A percentile compares a stretch with the other conserved stretches of the same genome.
phyloP scores from a whole-genome alignment of 2,329 filamentous ascomycete genomes.

The Aspergillus udagawae region DNA sequence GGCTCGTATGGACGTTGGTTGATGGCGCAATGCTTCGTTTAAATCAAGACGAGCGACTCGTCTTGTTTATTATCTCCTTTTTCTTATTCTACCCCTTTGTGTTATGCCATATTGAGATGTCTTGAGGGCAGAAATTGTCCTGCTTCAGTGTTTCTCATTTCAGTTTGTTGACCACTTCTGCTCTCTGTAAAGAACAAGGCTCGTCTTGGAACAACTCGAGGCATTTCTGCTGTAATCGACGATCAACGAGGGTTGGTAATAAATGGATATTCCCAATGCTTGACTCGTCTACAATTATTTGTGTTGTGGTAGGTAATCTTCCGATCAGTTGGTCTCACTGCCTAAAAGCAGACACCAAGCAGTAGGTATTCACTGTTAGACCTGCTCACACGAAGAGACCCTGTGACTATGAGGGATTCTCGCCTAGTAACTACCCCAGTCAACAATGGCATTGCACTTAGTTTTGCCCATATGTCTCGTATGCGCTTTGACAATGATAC shows the following conservation, averaged over 20 bases:
- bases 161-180: background rate
- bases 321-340: background rate
- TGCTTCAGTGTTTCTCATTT: background rate
- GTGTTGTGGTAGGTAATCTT: background rate
- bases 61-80: slow-evolving; percentile 5
- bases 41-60: slow-evolving; percentile 15
- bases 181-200: background rate
- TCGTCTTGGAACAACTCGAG: background rate
- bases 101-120: background rate
- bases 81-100: slow-evolving; percentile 1
- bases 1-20: slow-evolving; percentile 19
- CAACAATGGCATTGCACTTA: background rate
- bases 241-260: background rate
- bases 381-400: background rate
- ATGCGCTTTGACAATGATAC: background rate
- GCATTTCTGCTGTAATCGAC: background rate
- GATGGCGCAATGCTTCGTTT: slow-evolving; percentile 21
- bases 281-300: background rate
- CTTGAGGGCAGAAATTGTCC: background rate
- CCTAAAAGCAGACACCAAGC: background rate
- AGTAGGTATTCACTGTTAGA: background rate
- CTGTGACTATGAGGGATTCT: background rate
- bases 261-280: background rate
- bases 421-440: background rate
- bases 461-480: background rate